Evolutionary conservation across 208 protist genomes (phyloP).

Genomic region (Leishmania guyanensis): DNA sequence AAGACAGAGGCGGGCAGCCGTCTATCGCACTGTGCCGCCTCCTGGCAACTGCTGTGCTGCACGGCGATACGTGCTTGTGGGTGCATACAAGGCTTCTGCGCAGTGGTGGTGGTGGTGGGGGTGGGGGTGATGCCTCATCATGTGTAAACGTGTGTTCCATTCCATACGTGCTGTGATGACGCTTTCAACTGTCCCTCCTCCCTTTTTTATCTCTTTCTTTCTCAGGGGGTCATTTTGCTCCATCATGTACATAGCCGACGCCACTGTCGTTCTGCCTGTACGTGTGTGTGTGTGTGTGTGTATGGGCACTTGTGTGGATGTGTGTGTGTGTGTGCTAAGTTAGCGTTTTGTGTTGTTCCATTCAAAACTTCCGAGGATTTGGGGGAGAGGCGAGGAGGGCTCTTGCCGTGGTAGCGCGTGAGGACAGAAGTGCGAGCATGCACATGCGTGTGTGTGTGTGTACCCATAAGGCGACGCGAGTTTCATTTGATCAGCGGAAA

Average conservation of each 20-base stretch:
- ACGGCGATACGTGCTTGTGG: background rate
- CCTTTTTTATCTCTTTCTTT: conserved; percentile 6
- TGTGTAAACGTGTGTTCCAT: background rate
- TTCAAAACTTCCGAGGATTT: background rate
- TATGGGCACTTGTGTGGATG: background rate
- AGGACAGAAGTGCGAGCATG: background rate
- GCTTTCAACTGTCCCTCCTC: background rate
- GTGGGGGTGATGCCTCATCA: background rate
- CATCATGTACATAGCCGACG: background rate
- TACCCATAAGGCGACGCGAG: too few species aligned
- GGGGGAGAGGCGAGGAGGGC: background rate
- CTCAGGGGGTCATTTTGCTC: background rate
- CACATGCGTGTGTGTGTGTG: background rate
- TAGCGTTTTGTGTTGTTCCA: background rate
- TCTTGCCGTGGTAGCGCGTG: background rate
- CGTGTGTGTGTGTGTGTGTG: conserved; percentile 5
- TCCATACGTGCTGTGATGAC: background rate
- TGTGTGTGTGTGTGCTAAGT: background rate
- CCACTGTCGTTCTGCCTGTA: background rate
- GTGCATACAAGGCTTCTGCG: background rate
- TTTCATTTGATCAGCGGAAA: background rate
- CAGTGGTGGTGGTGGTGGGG: background rate
- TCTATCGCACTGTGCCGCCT: too few species aligned
- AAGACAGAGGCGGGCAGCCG: background rate
- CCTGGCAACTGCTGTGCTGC: background rate